Conservation (phyloP, 106 monocot genomes). For the Dendrobium catenatum region DNA sequence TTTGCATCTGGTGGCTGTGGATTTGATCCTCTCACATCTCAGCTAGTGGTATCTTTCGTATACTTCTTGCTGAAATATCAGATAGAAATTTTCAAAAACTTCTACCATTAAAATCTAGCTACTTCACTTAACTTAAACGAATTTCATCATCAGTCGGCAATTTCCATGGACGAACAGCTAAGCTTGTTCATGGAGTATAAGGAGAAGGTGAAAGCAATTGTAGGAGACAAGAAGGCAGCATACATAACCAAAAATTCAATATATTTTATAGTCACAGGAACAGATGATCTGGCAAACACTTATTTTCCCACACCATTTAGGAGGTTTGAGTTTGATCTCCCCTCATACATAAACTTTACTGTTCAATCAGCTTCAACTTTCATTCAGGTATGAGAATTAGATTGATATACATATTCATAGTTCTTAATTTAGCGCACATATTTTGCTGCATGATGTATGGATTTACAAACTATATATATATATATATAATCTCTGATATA, state of each 20-base stretch:
- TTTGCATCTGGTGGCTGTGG: conserved; percentile 84
- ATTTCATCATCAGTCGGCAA: conserved; percentile 20
- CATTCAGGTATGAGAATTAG: conserved; percentile 23
- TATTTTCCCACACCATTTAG: conserved; percentile 44
- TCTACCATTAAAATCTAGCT: not conserved
- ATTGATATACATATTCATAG: not conserved
- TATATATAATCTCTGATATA: not conserved
- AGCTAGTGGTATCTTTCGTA: conserved; percentile 32
- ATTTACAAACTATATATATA: not conserved
- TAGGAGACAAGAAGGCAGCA: conserved; percentile 26
- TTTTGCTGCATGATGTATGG: not conserved
- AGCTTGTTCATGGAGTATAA: conserved; percentile 41
- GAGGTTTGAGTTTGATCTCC: conserved; percentile 27
- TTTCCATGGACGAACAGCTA: conserved; percentile 20
- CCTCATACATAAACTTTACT: conserved; percentile 42
- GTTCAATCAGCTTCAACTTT: conserved; percentile 28
- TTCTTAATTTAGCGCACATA: not conserved
- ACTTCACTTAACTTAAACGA: not conserved
- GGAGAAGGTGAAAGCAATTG: conserved; percentile 30
- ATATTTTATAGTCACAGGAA: conserved; percentile 37
- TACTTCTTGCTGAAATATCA: not conserved
- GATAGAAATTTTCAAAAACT: not conserved
- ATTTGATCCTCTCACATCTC: conserved; percentile 69
- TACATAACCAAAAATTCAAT: conserved; percentile 17
- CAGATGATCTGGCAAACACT: conserved; percentile 63